Conservation (phyloP, 805 yeast species). For the Ascoidea tarda region DNA sequence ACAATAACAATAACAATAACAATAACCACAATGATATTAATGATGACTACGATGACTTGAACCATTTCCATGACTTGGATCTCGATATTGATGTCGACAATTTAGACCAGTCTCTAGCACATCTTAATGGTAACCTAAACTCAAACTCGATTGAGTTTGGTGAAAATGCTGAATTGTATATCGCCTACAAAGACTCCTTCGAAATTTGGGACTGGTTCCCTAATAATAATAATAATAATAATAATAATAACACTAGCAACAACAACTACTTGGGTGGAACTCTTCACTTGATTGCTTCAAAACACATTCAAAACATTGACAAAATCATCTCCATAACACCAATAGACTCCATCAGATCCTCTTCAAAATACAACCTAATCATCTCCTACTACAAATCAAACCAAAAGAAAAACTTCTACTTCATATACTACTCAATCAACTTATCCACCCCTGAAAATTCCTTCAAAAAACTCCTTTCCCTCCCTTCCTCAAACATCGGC, state of each 20-base stretch:
- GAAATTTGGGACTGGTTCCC: slow-evolving; percentile 29
- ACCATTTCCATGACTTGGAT: background rate
- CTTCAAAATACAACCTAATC: slow-evolving; percentile 13
- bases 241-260: background rate
- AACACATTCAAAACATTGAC: background rate
- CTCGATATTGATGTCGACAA: background rate
- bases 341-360: slow-evolving; percentile 12
- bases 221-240: slow-evolving; percentile 4
- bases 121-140: too few relatives aligned
- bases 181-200: slow-evolving; percentile 16
- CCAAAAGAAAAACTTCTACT: slow-evolving; percentile 5
- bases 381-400: slow-evolving; percentile 7
- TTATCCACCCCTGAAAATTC: background rate
- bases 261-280: slow-evolving; percentile 9
- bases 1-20: too few relatives aligned
- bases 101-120: background rate
- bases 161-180: slow-evolving; percentile 22
- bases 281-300: slow-evolving; percentile 17
- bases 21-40: background rate
- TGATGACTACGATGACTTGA: background rate
- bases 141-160: slow-evolving; percentile 18
- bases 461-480: slow-evolving; percentile 9
- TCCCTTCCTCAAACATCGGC: slow-evolving; percentile 17
- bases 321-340: slow-evolving; percentile 15
- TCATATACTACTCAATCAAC: background rate